Conservation (phyloP, 2,329 filamentous ascomycete genomes). For the Thermothelomyces thermophilus region DNA sequence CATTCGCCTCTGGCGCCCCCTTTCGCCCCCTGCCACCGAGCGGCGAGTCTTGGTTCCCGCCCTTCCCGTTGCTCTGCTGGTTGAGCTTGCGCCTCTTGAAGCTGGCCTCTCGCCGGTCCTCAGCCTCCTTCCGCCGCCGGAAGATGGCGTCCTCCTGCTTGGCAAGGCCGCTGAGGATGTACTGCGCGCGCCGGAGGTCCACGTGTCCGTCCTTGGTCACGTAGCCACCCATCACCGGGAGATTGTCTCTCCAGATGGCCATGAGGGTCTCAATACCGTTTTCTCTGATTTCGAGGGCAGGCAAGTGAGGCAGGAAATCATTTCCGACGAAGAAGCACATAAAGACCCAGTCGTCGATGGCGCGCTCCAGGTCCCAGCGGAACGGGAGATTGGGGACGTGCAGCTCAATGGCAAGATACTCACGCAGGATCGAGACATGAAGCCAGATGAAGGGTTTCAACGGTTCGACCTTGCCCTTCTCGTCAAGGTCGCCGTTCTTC, state of each 20-base stretch:
- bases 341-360: slow-evolving; percentile 96
- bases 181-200: slow-evolving; percentile 77
- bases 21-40: slow-evolving; percentile 17
- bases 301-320: slow-evolving; percentile 94
- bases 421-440: slow-evolving; percentile 82
- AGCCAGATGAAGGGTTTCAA: slow-evolving; percentile 98
- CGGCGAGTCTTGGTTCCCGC: slow-evolving; percentile 32
- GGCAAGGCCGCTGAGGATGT: slow-evolving; percentile 80
- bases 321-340: slow-evolving; percentile 99
- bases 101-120: slow-evolving; percentile 75
- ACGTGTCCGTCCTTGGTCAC: slow-evolving; percentile 93
- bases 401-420: slow-evolving; percentile 89
- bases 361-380: slow-evolving; percentile 85
- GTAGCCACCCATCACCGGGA: slow-evolving; percentile 89
- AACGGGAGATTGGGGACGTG: slow-evolving; percentile 77
- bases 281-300: slow-evolving; percentile 94
- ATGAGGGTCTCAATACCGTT: slow-evolving; percentile 95
- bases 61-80: slow-evolving; percentile 48
- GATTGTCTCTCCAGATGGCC: slow-evolving; percentile 92
- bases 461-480: slow-evolving; percentile 63
- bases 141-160: slow-evolving; percentile 95
- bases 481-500: slow-evolving; percentile 72
- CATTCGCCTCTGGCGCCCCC: slow-evolving; percentile 14
- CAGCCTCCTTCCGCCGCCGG: slow-evolving; percentile 74
- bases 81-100: slow-evolving; percentile 67